Percentiles rank a stretch among this genome's conserved stretches.
Evolutionary conservation across 208 protist genomes (phyloP).

Genomic region (Crithidia mellificae): DNA sequence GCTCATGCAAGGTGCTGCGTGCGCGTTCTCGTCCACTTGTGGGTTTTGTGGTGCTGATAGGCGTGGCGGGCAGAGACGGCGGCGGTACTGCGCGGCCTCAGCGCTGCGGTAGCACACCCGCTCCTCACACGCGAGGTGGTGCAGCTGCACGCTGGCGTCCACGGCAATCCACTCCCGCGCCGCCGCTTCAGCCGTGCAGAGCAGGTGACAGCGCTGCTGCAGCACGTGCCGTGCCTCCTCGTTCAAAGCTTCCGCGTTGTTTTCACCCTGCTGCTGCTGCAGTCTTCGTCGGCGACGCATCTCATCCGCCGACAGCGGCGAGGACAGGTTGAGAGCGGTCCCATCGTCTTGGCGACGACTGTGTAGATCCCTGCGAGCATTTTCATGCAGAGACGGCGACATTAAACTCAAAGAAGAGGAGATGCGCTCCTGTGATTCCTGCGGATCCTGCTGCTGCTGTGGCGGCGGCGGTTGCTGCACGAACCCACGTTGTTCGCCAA

Average conservation of each 20-base stretch:
- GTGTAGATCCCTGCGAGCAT: too few relatives aligned
- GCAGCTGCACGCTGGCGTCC: constrained; percentile 18
- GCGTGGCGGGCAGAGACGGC: constrained; percentile 3
- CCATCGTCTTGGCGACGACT: too few relatives aligned
- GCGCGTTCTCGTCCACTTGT: neutral
- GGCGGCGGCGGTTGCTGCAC: too few relatives aligned
- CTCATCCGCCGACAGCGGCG: too few relatives aligned
- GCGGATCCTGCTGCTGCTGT: too few relatives aligned
- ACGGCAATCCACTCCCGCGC: constrained; percentile 18
- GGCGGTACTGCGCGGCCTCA: constrained; percentile 13
- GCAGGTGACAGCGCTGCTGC: neutral
- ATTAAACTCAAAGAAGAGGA: too few relatives aligned
- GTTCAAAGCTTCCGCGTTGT: too few relatives aligned
- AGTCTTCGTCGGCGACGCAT: neutral
- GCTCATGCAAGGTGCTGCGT: neutral
- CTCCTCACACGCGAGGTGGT: constrained; percentile 18
- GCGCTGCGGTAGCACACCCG: constrained; percentile 12
- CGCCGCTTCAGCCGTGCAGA: constrained; percentile 8
- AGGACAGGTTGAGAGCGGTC: too few relatives aligned
- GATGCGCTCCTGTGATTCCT: too few relatives aligned
- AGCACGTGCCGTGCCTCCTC: neutral
- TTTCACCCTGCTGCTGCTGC: neutral
- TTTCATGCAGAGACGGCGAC: too few relatives aligned
- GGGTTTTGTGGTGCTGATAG: neutral
- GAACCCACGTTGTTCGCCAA: too few relatives aligned